phyloP scores from a whole-genome alignment of 106 monocot genomes.

The Acorus gramineus region DNA sequence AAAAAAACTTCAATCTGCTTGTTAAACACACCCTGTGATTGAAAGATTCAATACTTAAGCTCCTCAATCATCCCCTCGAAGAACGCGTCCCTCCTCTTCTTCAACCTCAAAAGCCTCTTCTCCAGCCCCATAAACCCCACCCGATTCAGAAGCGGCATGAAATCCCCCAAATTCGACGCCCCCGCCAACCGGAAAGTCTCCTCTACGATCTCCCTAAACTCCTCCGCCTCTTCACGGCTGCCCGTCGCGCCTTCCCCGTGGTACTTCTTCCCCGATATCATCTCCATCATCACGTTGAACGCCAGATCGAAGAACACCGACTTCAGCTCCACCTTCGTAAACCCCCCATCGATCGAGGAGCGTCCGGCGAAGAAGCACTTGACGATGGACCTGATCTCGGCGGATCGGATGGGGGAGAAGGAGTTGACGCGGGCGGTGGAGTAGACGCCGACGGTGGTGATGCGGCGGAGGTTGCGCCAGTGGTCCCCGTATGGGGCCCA shows the following conservation, averaged over 20 bases:
- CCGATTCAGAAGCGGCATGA: conserved; percentile 11
- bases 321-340: conserved; percentile 8
- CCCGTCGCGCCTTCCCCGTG: not conserved
- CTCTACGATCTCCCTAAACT: conserved; percentile 4
- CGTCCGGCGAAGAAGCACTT: not conserved
- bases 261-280: not conserved
- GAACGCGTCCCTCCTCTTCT: not conserved
- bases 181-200: not conserved
- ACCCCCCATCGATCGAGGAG: not conserved
- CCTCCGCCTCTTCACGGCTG: not conserved
- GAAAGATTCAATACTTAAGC: not conserved
- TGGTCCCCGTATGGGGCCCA: conserved; percentile 11
- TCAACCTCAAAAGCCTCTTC: not conserved
- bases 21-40: too few relatives aligned
- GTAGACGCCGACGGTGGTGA: too few relatives aligned
- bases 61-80: conserved; percentile 1
- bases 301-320: not conserved
- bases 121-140: not conserved
- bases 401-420: not conserved
- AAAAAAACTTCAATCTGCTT: too few relatives aligned
- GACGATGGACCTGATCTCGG: not conserved
- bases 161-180: conserved; percentile 9
- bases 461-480: not conserved
- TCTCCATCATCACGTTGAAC: too few relatives aligned
- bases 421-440: not conserved